phyloP scores from a whole-genome alignment of 208 protist species.

The Crithidia brevicula region DNA sequence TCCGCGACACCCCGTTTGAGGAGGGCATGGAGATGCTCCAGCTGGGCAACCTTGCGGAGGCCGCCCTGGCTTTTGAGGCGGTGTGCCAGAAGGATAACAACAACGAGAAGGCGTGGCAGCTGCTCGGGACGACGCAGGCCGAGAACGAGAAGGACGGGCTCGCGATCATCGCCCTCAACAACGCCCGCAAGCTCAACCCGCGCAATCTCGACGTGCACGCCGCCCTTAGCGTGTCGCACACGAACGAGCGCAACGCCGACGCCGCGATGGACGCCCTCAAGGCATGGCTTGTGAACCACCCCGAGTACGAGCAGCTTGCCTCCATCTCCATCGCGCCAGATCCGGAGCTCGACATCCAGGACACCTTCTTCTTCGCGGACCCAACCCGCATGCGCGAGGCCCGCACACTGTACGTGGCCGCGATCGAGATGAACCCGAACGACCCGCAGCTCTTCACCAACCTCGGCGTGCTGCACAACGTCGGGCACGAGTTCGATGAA shows the following conservation, averaged over 20 bases:
- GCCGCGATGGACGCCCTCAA: slow-evolving; percentile 78
- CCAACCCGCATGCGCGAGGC: slow-evolving; percentile 66
- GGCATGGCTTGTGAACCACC: slow-evolving; percentile 77
- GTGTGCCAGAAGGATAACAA: slow-evolving; percentile 79
- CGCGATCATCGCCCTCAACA: slow-evolving; percentile 89
- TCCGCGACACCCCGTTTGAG: slow-evolving; percentile 72
- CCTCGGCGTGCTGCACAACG: slow-evolving; percentile 87
- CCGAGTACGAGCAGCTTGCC: slow-evolving; percentile 82
- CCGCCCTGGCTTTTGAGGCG: slow-evolving; percentile 89
- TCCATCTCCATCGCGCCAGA: slow-evolving; percentile 53
- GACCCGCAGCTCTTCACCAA: slow-evolving; percentile 75
- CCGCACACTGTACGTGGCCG: slow-evolving; percentile 72
- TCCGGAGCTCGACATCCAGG: slow-evolving; percentile 52
- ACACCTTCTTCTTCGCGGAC: slow-evolving; percentile 76
- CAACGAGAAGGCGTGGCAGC: slow-evolving; percentile 75
- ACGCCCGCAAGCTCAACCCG: slow-evolving; percentile 69
- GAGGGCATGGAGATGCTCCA: slow-evolving; percentile 79
- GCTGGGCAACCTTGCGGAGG: slow-evolving; percentile 82
- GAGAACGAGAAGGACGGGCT: slow-evolving; percentile 92
- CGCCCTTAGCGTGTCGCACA: slow-evolving; percentile 81
- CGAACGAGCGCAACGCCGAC: slow-evolving; percentile 83
- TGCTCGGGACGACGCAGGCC: slow-evolving; percentile 84
- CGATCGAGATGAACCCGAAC: slow-evolving; percentile 78
- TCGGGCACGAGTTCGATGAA: slow-evolving; percentile 79
- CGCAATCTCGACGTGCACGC: slow-evolving; percentile 77